A percentile compares a stretch with the other conserved stretches of the same genome.
phyloP scores from a whole-genome alignment of 768 basidiomycete species.

The Grammothele lineata region DNA sequence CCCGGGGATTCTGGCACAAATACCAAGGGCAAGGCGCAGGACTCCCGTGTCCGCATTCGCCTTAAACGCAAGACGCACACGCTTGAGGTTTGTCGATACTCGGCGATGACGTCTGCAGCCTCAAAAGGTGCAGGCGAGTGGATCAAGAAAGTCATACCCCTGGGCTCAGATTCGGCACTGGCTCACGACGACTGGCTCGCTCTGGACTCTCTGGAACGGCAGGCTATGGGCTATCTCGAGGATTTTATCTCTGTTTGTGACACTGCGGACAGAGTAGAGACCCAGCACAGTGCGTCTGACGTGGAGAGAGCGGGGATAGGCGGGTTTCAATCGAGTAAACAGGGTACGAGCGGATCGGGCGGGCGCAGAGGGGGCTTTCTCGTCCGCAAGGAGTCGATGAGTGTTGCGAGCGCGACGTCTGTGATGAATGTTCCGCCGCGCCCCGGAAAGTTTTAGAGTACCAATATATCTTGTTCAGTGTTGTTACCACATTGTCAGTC shows the following conservation, averaged over 20 bases:
- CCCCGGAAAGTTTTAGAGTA: neutral
- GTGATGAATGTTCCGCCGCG: neutral
- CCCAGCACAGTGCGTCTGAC: too few relatives aligned
- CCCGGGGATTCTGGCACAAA: too few relatives aligned
- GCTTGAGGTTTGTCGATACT: conserved; percentile 21
- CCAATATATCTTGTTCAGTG: too few relatives aligned
- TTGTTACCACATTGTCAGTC: too few relatives aligned
- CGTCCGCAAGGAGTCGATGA: too few relatives aligned
- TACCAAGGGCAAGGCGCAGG: too few relatives aligned
- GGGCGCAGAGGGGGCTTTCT: too few relatives aligned
- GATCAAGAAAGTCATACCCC: conserved; percentile 22
- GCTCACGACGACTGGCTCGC: neutral
- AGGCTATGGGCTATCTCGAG: conserved; percentile 8
- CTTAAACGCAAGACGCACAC: conserved; percentile 9
- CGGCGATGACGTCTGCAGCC: neutral
- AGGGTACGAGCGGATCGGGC: too few relatives aligned
- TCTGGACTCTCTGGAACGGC: conserved; percentile 11
- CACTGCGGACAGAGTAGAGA: conserved; percentile 8
- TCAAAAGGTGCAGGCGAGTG: conserved; percentile 16
- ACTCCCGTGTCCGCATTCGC: conserved; percentile 16
- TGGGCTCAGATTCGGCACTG: neutral
- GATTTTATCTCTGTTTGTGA: conserved; percentile 19
- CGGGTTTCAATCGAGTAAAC: too few relatives aligned
- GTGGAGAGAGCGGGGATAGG: neutral
- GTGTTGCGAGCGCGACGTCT: neutral